Base-by-base conservation (phyloP, 2,329 filamentous ascomycete species). In the Calonectria pauciramosa region DNA sequence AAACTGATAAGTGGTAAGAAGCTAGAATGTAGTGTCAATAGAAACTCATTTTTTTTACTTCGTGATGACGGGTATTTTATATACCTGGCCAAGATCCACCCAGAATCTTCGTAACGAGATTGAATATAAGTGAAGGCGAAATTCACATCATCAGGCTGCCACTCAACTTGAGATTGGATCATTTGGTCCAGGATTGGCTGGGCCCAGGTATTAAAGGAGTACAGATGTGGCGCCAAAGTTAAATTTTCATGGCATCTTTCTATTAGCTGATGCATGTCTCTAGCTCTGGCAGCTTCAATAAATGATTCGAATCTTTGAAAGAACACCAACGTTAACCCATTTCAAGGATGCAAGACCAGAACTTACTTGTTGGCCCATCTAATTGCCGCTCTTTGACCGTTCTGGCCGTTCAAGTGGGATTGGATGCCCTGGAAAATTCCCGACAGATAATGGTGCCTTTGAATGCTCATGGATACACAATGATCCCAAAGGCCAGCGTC, bases 161-260 rank as follows among this genome's bases (percentile, higher is more conserved):
- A 74, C 16, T 34, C 28, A 41, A 14, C 20, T 18, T 74, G 30
- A 10, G 32, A n/a, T 13, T 67, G 6, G 20, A 78, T 38, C 60
- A 75, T 77, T 41, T 67, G 26, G 2, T 76, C 49, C 1, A 54
- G 8, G 2, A 52, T 59, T 0, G 63, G 32, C 28, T 51, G 28
- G 56, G 47, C 41, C 75, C 73, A 72, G 34, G 41, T 30, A 16
- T 65, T 26, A 6, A 77, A 77, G 20, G 68, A 76, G n/a, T 32
- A 49, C 8, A 70, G 28, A 3, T 76, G 56, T 14, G 59, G 52
- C 9, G 26, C 20, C 49, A 14, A 54, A 14, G 18, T 63, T 38
- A 26, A 68, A 44, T 4, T 59, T 54, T 34, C 32, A 20, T n/a
- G 64, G 56, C 47, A 23, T 41, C 28, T 71, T 68, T 16, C 14